Base-by-base conservation (phyloP, 2,329 filamentous ascomycete species). In the Alternaria sp. region DNA sequence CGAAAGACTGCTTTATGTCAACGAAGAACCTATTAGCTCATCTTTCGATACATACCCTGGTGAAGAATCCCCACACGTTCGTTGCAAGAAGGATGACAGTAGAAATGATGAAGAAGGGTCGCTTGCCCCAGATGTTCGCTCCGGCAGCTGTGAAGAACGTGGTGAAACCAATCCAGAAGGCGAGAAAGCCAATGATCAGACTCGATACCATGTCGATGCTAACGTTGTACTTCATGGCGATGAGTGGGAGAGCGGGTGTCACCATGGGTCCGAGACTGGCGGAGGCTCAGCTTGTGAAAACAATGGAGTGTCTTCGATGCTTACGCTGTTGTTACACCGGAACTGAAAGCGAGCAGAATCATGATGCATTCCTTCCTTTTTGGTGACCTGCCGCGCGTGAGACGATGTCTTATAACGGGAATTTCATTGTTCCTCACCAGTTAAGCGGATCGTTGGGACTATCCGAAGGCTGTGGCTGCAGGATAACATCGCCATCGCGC, bases 391-490 rank as follows among this genome's bases (percentile, higher is more conserved):
- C 3, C n/a, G 5, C 37, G 37, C 8, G 37, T 41, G 37, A 41
- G 37, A 41, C 37, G 5, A 11, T 11, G 15, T 10, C 10, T 41
- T n/a, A 5, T 37, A 8, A n/a, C 33, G 4, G 15, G 0, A 9
- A n/a, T 37, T n/a, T 10, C 15, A 37, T 37, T 2, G 2, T 37
- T 4, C n/a, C 70, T 62, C 12, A 79, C 78, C 77, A 81, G 57
- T 79, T 80, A 18, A 97, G 84, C 26, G 93, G 94, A 79, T 97
- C 94, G 76, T 96, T 95, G 4, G 93, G 93, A 78, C 95, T 93
- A 79, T 97, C 92, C 62, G 91, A 95, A 3, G 95, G 95, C 74
- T 97, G 95, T 4, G 95, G 95, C 14, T 96, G 91, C 33, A 97
- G 87, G 68, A 97, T 93, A 71, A 95, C 91, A 12, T 86, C 82